A percentile compares a stretch with the other conserved stretches of the same genome.
phyloP scores from a whole-genome alignment of 495 filamentous ascomycete species.

The Emericellopsis terricola region DNA sequence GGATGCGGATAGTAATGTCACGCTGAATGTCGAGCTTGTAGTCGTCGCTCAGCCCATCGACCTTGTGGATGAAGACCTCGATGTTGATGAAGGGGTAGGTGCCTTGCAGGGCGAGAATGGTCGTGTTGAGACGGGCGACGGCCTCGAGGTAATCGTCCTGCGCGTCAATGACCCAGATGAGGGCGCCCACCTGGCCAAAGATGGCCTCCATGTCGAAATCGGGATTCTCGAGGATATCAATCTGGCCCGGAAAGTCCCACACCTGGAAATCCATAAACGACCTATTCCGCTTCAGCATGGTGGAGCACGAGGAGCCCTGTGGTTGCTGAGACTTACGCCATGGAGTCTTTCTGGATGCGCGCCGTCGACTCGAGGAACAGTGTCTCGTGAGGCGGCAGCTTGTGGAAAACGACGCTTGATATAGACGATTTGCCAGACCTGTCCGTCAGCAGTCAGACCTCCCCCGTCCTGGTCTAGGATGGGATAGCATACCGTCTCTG shows the following conservation, averaged over 20 bases:
- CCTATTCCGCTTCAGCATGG: conserved; percentile 25
- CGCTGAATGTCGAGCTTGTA: conserved; percentile 85
- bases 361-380: conserved; percentile 89
- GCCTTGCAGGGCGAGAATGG: conserved; percentile 72
- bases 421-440: conserved; percentile 98
- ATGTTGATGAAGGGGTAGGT: conserved; percentile 84
- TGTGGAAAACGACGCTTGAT: conserved; percentile 93
- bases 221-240: conserved; percentile 66
- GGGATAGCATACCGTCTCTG: conserved; percentile 53
- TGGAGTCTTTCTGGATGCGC: conserved; percentile 76
- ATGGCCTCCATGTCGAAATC: conserved; percentile 71
- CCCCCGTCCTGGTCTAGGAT: neutral
- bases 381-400: conserved; percentile 87
- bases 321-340: conserved; percentile 72
- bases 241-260: conserved; percentile 90
- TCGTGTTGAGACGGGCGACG: conserved; percentile 66
- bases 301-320: conserved; percentile 1
- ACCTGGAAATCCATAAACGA: conserved; percentile 99
- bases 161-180: conserved; percentile 97
- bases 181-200: conserved; percentile 78
- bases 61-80: conserved; percentile 96
- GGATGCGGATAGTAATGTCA: conserved; percentile 90
- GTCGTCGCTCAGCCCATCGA: conserved; percentile 86
- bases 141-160: conserved; percentile 93
- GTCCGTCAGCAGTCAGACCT: neutral